Conservation (phyloP, 257 asterid genomes). For the Jacaranda copaia region DNA sequence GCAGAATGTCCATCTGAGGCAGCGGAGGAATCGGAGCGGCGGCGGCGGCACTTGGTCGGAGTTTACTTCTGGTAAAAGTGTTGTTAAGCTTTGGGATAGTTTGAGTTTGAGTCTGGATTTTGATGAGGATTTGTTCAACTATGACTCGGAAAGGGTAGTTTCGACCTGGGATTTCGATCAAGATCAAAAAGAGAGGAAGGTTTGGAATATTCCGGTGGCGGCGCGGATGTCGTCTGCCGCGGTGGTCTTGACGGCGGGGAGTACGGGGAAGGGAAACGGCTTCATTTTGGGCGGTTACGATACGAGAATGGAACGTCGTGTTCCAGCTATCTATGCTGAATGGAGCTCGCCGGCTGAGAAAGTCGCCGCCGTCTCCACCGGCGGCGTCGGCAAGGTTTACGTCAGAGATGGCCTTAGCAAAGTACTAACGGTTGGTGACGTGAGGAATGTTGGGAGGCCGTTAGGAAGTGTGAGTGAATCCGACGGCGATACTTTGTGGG, state of each 20-base stretch:
- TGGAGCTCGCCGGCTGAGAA: slow-evolving; percentile 56
- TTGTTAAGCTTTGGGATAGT: slow-evolving; percentile 92
- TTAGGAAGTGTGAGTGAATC: slow-evolving; percentile 49
- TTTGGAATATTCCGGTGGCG: slow-evolving; percentile 38
- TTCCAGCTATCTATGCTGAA: slow-evolving; percentile 68
- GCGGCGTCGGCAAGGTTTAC: slow-evolving; percentile 57
- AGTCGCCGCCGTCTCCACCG: slow-evolving; percentile 29
- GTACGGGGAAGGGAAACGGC: slow-evolving; percentile 46
- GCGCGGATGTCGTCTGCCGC: slow-evolving; percentile 35
- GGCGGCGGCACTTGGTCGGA: slow-evolving; percentile 56
- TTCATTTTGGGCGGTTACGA: slow-evolving; percentile 70
- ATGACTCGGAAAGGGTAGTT: slow-evolving; percentile 53
- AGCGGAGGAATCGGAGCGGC: slow-evolving; percentile 42
- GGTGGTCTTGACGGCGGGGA: slow-evolving; percentile 58
- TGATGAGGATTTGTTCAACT: slow-evolving; percentile 58
- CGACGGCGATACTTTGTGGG: slow-evolving; percentile 73
- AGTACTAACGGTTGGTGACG: slow-evolving; percentile 74
- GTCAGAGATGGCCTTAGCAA: slow-evolving; percentile 67
- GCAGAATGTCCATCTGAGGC: slow-evolving; percentile 47
- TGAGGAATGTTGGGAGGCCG: slow-evolving; percentile 70
- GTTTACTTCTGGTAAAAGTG: slow-evolving; percentile 60
- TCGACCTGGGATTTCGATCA: slow-evolving; percentile 65
- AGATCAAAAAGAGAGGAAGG: slow-evolving; percentile 21
- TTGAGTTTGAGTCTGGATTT: slow-evolving; percentile 67
- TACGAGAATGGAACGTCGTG: slow-evolving; percentile 55